Conservation (phyloP, 345 rosid species). For the Arabis alpina region DNA sequence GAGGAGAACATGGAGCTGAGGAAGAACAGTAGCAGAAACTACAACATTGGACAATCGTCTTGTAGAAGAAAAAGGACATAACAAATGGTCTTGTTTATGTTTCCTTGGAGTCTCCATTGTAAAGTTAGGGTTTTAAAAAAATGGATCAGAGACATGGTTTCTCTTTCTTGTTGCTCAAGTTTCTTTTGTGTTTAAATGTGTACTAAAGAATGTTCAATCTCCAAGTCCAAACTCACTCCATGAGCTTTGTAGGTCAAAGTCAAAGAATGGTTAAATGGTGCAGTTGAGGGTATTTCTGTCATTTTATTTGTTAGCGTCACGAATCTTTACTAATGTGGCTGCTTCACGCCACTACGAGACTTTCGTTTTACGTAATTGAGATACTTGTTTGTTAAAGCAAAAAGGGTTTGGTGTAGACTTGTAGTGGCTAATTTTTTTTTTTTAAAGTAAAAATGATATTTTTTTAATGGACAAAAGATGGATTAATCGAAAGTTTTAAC, state of each 20-base stretch:
- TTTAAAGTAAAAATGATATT: too few relatives aligned
- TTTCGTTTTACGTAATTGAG: slow-evolving; percentile 16
- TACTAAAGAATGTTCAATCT: not conserved
- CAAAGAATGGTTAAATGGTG: not conserved
- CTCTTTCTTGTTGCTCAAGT: too few relatives aligned
- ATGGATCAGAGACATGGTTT: not conserved
- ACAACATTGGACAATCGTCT: slow-evolving; percentile 9
- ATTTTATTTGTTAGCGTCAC: not conserved
- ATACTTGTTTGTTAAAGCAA: not conserved
- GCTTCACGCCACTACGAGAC: slow-evolving; percentile 17
- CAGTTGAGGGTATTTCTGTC: not conserved
- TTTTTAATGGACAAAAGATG: too few relatives aligned
- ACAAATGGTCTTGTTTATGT: not conserved
- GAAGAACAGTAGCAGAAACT: slow-evolving; percentile 38
- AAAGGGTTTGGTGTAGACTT: slow-evolving; percentile 8
- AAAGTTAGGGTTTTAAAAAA: not conserved
- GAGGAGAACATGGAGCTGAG: slow-evolving; percentile 64
- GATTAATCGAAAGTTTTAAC: too few relatives aligned
- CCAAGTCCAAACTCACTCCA: not conserved
- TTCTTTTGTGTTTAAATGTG: too few relatives aligned
- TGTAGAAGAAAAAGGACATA: not conserved
- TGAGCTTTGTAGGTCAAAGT: not conserved
- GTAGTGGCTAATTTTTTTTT: not conserved
- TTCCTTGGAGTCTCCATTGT: not conserved
- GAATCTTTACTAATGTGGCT: slow-evolving; percentile 4